Evolutionary conservation across 352 stramenopile species (phyloP).

Genomic region (Thalassiosira livingstoniorum): DNA sequence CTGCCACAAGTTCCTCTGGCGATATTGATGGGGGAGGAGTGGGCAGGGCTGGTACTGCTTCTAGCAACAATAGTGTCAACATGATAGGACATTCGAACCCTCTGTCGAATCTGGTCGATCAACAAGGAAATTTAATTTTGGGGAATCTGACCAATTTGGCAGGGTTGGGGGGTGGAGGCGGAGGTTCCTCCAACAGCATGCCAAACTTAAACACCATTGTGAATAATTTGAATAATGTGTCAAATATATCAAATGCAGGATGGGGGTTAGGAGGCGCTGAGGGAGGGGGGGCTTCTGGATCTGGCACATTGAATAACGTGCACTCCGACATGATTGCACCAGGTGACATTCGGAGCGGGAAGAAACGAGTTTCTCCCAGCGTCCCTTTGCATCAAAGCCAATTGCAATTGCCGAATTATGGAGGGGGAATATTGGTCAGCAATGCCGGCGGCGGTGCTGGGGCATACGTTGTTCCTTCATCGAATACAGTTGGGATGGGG

Average conservation of each 20-base stretch:
- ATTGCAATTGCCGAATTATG: constrained; percentile 37
- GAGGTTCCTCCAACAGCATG: constrained; percentile 7
- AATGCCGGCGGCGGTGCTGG: not conserved
- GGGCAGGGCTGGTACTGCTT: not conserved
- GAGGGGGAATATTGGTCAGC: constrained; percentile 14
- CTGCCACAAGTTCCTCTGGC: no score
- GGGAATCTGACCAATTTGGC: not conserved
- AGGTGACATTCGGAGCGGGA: constrained; percentile 49
- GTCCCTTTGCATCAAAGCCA: constrained; percentile 52
- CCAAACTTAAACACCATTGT: not conserved
- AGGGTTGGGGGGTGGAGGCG: not conserved
- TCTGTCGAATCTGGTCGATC: no score
- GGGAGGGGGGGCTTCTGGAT: not conserved
- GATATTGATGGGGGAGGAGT: no score
- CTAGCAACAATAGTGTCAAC: not conserved
- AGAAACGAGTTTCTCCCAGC: constrained; percentile 54
- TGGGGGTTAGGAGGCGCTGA: not conserved
- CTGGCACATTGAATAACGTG: not conserved
- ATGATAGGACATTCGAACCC: no score
- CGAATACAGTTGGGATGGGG: constrained; percentile 3
- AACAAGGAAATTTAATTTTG: not conserved
- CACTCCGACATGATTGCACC: constrained; percentile 32
- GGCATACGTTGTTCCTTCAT: constrained; percentile 3
- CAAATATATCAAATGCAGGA: constrained; percentile 5
- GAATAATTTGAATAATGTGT: not conserved